Conservation (phyloP, 441 rosid species). For the Arabidopsis lyrata region DNA sequence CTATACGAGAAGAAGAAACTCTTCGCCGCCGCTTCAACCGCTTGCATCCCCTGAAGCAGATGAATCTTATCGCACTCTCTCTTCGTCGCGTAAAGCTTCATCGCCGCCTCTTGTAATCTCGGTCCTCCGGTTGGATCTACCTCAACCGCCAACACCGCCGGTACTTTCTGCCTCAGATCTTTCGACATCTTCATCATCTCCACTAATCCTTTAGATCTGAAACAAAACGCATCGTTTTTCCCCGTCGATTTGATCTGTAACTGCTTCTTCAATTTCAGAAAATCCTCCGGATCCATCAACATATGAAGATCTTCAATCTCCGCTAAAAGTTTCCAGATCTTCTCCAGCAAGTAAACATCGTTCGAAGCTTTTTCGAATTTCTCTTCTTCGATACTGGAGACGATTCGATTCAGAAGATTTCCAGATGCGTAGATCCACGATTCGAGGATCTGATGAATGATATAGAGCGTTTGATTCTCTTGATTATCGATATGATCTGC, state of each 20-base stretch:
- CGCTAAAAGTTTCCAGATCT: constrained; percentile 73
- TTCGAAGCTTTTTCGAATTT: constrained; percentile 57
- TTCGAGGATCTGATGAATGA: constrained; percentile 79
- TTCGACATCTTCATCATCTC: constrained; percentile 63
- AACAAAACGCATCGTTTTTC: constrained; percentile 75
- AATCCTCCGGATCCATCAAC: constrained; percentile 87
- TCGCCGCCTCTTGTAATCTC: constrained; percentile 88
- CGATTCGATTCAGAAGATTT: constrained; percentile 57
- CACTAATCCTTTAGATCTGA: constrained; percentile 74
- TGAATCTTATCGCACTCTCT: constrained; percentile 59
- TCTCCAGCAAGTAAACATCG: constrained; percentile 67
- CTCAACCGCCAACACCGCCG: constrained; percentile 73
- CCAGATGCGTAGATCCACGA: constrained; percentile 72
- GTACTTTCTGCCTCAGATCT: constrained; percentile 79
- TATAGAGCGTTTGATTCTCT: constrained; percentile 72
- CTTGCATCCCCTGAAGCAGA: constrained; percentile 78
- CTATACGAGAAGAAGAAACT: constrained; percentile 74
- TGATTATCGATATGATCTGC: constrained; percentile 63
- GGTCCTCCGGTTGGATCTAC: constrained; percentile 96
- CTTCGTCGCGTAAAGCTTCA: constrained; percentile 69
- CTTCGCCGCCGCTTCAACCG: constrained; percentile 79
- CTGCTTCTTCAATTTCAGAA: constrained; percentile 70
- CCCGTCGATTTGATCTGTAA: constrained; percentile 50
- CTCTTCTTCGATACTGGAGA: constrained; percentile 47
- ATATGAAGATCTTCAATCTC: constrained; percentile 80